Base-by-base conservation (phyloP, 352 stramenopile genomes). In the Plasmopara halstedii region DNA sequence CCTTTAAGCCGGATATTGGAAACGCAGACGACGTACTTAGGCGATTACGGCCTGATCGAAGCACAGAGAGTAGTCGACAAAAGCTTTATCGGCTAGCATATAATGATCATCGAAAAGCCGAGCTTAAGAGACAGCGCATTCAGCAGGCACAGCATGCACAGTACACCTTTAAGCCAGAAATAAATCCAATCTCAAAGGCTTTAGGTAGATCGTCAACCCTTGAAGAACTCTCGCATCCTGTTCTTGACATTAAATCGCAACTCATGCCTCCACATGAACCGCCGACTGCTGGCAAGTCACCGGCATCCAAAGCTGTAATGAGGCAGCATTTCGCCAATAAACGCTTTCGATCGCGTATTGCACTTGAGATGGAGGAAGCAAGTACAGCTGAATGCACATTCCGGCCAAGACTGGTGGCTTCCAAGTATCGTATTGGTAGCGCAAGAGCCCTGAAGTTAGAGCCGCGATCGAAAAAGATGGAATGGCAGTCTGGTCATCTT, bases 1-100 rank as follows among this genome's bases (percentile, higher is more conserved):
- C 74, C 2, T 94, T 93, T 51, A 71, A 70, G 27, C 83, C 83
- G 0, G 70, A 88, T 42, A 91, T 89, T 40, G 79, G 78, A 13
- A 89, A 89, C 33, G 73, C 76, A 4, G 60, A 88, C 4, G 53
- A 54, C 7, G 61, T 94, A n/a, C 44, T 94, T 0, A 55, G 77
- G 15, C 69, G 84, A 25, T 63, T 84, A 17, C 55, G 77, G 20
- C 81, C 81, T 0, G 74, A 89, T 15, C 66, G 73, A 1, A 48
- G 79, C n/a, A 41, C 55, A 4, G 81, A 93, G 58, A 85, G 42
- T 11, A 57, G 50, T 14, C 54, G 67, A 2, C 57, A 90, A 33
- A 64, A 76, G 20, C 39, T 90, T 8, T 75, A 90, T 46, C 69
- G 79, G 4, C 52, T 90, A 36, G 79, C 69, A 4, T 90, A 90